Evolutionary conservation across 305 asterid species (phyloP).

Genomic region (Fraxinus floribunda): DNA sequence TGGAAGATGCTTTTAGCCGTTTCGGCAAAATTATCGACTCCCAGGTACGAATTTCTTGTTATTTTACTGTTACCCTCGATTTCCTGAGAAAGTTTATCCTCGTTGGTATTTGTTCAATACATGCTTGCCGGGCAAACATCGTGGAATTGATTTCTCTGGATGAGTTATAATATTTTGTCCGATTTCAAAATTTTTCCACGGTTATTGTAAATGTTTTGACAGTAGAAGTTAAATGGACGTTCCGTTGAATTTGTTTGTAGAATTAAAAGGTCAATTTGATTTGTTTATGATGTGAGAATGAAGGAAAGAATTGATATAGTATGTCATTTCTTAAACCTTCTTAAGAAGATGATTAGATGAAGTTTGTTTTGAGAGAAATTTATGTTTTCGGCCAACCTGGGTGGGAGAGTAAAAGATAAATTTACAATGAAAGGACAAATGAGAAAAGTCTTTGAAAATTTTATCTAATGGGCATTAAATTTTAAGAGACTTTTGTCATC

Average conservation of each 20-base stretch:
- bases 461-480: background rate
- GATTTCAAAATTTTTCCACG: background rate
- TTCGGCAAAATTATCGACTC: slow-evolving; percentile 48
- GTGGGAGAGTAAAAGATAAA: background rate
- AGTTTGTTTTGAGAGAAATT: background rate
- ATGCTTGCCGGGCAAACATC: background rate
- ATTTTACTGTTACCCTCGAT: background rate
- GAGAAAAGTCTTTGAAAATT: slow-evolving; percentile 5
- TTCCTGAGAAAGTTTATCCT: background rate
- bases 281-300: background rate
- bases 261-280: background rate
- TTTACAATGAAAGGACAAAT: background rate
- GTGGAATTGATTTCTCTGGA: background rate
- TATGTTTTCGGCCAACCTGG: background rate
- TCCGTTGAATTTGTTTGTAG: background rate
- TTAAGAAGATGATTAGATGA: background rate
- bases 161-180: background rate
- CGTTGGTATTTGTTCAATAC: background rate
- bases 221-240: background rate
- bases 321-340: background rate
- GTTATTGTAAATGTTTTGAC: background rate
- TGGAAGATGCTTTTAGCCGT: slow-evolving; percentile 48
- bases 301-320: background rate
- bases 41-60: slow-evolving; percentile 34
- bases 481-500: background rate